A percentile compares a stretch with the other conserved stretches of the same genome.
These are phyloP conservation scores for Syzygium grande DNA, from an alignment of 345 rosid species.

Conservation along the genomic window DNA sequence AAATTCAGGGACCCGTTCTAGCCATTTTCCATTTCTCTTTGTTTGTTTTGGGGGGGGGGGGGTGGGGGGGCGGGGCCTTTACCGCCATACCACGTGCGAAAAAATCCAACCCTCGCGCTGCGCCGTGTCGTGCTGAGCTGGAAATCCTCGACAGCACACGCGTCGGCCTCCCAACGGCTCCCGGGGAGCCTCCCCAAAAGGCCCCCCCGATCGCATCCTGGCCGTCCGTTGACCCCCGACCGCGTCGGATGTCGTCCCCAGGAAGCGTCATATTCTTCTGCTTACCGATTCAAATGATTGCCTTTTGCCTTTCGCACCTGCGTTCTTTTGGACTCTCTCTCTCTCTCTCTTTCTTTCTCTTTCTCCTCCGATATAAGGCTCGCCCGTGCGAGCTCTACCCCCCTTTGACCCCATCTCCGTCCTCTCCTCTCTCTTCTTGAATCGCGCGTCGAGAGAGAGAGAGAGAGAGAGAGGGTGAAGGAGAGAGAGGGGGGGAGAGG, in stretches of 20 bases:
- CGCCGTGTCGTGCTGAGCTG: neutral
- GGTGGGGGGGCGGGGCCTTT: neutral
- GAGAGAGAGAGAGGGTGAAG: neutral
- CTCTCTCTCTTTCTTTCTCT: neutral
- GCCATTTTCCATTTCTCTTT: neutral
- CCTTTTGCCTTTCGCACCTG: neutral
- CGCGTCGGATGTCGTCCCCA: neutral
- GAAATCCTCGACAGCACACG: neutral
- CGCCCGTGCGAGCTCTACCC: neutral
- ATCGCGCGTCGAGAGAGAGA: neutral
- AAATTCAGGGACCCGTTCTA: too few relatives aligned
- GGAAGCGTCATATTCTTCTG: neutral
- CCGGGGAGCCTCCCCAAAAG: neutral
- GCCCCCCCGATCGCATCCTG: neutral
- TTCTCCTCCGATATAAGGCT: neutral
- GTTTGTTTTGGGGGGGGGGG: neutral
- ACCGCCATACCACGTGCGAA: neutral
- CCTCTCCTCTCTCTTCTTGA: neutral
- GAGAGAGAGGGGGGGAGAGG: neutral
- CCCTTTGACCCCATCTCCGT: neutral
- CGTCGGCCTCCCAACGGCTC: neutral
- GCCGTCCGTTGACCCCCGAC: conserved; percentile 1
- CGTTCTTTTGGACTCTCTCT: neutral
- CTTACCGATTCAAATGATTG: neutral
- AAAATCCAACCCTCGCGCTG: neutral